Base-by-base conservation (phyloP, 257 asterid genomes). In the Anisodus tanguticus region DNA sequence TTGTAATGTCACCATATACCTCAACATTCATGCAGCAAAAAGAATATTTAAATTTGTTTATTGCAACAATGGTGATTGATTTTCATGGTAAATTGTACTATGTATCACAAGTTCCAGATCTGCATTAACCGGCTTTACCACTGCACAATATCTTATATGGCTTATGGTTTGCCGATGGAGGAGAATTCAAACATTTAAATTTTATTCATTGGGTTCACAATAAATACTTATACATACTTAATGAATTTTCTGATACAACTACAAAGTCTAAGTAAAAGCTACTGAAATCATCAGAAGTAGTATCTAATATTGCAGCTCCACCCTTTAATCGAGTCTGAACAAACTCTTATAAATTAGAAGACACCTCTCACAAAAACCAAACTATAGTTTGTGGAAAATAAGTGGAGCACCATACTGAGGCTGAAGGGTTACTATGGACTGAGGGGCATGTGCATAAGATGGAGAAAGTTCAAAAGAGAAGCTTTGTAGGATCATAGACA, bases 361-460 rank as follows among this genome's bases (percentile, higher is more conserved):
- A 58, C 58, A 53, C 13, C 58, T 9, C 49, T 68, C 51, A 68
- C 51, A 12, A 70, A 17, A 39, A 59, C 15, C 17, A 45, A 43
- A 43, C 43, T 58, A 83, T 31, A 88, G 79, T 55, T 80, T 88
- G 74, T 63, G 85, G 35, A 86, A 63, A 83, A 88, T 55, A 41
- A 88, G 31, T 39, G 57, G 86, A 79, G 89, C 89, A 60, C 89
- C 88, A 59, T 84, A 60, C 39, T 86, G 89, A 83, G 91, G 91
- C 43, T 88, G 89, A 17, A 83, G 2, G 9, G 88, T 84, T 1
- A 85, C 2, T 5, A 83, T 17, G 1, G 78, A 22, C 0, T n/a
- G 76, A 16, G 89, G 91, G 37, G 88, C 88, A 86, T 88, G 91
- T 22, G 87, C 17, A 12, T 88, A 85, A 8, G 89, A 86, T 16